A percentile compares a stretch with the other conserved stretches of the same genome.
These are phyloP conservation scores for Chlorella sp. DNA, from an alignment of 139 green algal species.

Conservation along the genomic window DNA sequence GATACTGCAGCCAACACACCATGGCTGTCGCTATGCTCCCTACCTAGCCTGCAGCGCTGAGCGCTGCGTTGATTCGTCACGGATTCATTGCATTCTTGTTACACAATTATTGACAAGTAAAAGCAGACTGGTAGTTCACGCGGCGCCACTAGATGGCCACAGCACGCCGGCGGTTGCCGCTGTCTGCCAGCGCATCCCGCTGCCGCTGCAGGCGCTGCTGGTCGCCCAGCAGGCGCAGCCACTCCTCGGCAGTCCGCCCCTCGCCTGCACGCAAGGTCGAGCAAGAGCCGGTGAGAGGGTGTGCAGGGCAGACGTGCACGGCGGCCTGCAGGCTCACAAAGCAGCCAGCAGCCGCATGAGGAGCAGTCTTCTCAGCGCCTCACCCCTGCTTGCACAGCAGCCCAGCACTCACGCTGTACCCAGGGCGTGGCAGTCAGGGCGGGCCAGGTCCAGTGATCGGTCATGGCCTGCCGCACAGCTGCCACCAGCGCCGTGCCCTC, in stretches of 20 bases:
- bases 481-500: not conserved
- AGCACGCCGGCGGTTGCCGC: not conserved
- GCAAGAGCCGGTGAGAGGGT: not conserved
- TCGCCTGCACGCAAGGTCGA: not conserved
- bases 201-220: conserved; percentile 10
- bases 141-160: not conserved
- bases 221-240: conserved; percentile 13
- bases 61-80: no score
- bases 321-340: not conserved
- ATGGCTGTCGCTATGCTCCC: no score
- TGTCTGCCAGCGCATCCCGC: not conserved
- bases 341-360: no score
- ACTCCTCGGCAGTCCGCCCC: conserved; percentile 9
- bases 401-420: conserved; percentile 12
- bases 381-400: no score
- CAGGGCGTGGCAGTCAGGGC: conserved; percentile 7
- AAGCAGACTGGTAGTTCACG: no score
- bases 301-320: not conserved
- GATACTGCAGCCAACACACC: no score
- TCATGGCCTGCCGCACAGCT: conserved; percentile 12
- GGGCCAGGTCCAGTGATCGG: conserved; percentile 12
- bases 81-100: no score
- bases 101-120: no score
- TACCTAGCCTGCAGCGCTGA: no score
- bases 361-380: not conserved